Percentiles rank a stretch among this genome's conserved stretches.
These are phyloP conservation scores for Thuidium tamariscinum DNA, from an alignment of 225 moss, liverwort and hornwort genomes.

Conservation along the genomic window DNA sequence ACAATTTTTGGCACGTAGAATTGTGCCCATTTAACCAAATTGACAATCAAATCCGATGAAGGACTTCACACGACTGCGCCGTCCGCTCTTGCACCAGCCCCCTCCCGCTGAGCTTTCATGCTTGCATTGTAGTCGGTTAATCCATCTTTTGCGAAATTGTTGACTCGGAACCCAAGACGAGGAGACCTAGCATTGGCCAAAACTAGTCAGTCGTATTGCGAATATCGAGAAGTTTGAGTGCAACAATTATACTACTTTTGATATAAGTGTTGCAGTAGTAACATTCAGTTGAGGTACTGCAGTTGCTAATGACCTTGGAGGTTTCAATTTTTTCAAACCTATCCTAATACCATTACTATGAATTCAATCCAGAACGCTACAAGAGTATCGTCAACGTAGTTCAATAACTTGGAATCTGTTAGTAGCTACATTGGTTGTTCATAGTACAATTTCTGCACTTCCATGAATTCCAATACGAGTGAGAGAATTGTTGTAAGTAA, in stretches of 20 bases:
- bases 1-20: background rate
- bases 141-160: background rate
- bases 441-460: background rate
- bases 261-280: background rate
- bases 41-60: background rate
- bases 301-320: background rate
- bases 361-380: rapidly evolving
- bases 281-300: too few species aligned
- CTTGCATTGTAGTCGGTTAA: background rate
- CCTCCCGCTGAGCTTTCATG: background rate
- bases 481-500: background rate
- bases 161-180: background rate
- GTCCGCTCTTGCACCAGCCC: background rate
- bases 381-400: background rate
- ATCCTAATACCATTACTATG: background rate
- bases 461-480: background rate
- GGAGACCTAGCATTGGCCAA: background rate
- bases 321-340: background rate
- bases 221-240: background rate
- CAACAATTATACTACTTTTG: background rate
- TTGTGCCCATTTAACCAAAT: background rate
- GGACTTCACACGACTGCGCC: background rate
- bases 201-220: background rate
- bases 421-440: background rate
- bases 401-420: background rate